A percentile compares a stretch with the other conserved stretches of the same genome.
These are phyloP conservation scores for Trichoderma harzianum DNA, from an alignment of 2,329 filamentous ascomycete species.

Conservation along the genomic window DNA sequence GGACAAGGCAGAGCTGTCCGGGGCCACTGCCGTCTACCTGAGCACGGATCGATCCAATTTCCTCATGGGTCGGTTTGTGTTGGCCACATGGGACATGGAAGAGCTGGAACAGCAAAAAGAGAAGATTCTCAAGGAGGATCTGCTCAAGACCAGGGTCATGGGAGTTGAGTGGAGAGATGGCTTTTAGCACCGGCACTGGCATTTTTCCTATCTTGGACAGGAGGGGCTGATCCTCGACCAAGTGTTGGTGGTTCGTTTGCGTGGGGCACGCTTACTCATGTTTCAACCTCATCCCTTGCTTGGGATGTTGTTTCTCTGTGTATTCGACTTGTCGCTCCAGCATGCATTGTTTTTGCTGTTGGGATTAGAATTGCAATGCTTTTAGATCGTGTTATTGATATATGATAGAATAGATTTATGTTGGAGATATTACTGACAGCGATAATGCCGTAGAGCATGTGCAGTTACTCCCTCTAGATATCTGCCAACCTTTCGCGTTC, in stretches of 20 bases:
- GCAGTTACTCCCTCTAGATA: background rate
- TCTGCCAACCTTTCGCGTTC: background rate
- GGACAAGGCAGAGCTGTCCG: background rate
- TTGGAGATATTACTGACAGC: background rate
- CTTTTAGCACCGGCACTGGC: background rate
- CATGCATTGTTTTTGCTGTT: background rate
- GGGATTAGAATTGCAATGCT: background rate
- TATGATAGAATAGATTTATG: background rate
- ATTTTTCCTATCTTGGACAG: background rate
- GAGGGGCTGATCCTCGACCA: background rate
- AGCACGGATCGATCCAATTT: background rate
- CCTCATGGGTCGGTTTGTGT: background rate
- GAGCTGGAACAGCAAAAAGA: background rate
- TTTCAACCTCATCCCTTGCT: constrained; percentile 13
- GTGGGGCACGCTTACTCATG: constrained; percentile 7
- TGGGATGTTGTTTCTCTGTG: background rate
- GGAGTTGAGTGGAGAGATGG: background rate
- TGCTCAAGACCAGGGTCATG: background rate
- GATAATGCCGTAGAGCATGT: background rate
- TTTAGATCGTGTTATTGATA: background rate
- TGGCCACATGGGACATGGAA: background rate
- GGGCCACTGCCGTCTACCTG: background rate
- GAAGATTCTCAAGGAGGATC: background rate
- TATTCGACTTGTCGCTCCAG: background rate
- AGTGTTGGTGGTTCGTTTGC: background rate